Base-by-base conservation (phyloP, 2,329 filamentous ascomycete genomes). In the Alternaria sp. region DNA sequence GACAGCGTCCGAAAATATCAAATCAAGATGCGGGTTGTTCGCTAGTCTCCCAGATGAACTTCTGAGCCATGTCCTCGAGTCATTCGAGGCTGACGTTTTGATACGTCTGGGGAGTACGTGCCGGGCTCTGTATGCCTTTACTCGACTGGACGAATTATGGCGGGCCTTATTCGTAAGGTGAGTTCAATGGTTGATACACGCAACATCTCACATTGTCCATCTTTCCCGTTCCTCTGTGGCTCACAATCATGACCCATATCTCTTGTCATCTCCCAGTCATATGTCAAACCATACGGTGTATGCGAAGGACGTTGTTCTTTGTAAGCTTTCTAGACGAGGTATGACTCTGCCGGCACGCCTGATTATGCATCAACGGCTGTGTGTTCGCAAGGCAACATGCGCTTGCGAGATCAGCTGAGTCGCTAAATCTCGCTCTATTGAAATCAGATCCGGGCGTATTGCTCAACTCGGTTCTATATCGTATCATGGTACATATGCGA, bases 121-220 rank as follows among this genome's bases (percentile, higher is more conserved):
- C 83, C 92, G 89, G 76, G 93, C 92, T 54, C 81, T 98, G 16
- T 94, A 93, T 83, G 94, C 93, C 1, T 96, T 94, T 75, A 91
- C 90, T 56, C 85, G 90, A 51, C 88, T 88, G 49, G 94, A 97
- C 66, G 94, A 98, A 71, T 78, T 97, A 36, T 98, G 94, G 94
- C 94, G 95, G 79, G 80, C 89, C 18, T 79, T 97, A 20, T 96
- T 94, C 72, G 85, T 97, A 65, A 86, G 88, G 93, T 97, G 89
- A 87, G 92, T 89, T 53, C 59, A 53, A 46, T 44, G 55, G 38
- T 52, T 46, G 60, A 48, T 45, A 44, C 4, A 60, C 14, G 34
- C 51, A 58, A 45, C 12, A 41, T 27, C n/a, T 59, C 43, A 43
- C 50, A 30, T 50, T 16, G 54, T 40, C 44, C 34, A 28, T 60